A percentile compares a stretch with the other conserved stretches of the same genome.
These are phyloP conservation scores for Tetrahymena elliotti DNA, from an alignment of 73 alveolate genomes.

Conservation along the genomic window DNA sequence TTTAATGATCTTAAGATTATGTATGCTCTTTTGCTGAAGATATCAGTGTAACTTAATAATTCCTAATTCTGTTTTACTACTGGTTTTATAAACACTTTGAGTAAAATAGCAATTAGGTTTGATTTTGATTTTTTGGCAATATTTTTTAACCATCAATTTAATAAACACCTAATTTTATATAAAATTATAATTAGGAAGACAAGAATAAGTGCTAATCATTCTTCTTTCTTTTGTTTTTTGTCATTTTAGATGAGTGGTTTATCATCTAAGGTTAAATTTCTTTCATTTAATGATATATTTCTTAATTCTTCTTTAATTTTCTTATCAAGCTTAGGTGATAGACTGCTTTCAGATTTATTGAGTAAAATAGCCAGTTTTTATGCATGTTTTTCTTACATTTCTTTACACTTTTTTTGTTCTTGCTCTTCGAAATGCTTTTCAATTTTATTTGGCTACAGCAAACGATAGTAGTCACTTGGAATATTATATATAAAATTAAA, in stretches of 20 bases:
- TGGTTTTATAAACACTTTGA: too few species aligned
- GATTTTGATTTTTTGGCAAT: too few species aligned
- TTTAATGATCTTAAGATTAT: too few species aligned
- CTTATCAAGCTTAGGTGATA: not conserved
- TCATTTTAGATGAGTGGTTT: not conserved
- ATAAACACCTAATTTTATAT: too few species aligned
- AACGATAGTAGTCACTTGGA: not conserved
- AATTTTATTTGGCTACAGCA: not conserved
- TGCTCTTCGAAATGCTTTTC: not conserved
- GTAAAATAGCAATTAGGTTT: too few species aligned
- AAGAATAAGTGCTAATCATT: too few species aligned
- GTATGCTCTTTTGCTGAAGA: too few species aligned
- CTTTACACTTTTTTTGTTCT: not conserved
- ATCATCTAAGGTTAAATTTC: not conserved
- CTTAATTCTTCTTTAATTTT: not conserved
- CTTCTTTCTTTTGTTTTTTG: not conserved
- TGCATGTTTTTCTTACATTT: not conserved
- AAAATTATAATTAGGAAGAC: too few species aligned
- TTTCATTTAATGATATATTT: not conserved
- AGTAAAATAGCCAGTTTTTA: not conserved
- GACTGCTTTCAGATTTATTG: not conserved
- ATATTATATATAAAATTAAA: not conserved
- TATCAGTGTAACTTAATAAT: too few species aligned
- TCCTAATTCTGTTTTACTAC: too few species aligned
- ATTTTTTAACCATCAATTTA: too few species aligned